These are phyloP conservation scores for Digitaria exilis DNA, from an alignment of 202 grass and related monocot genomes.

Conservation along the genomic window DNA sequence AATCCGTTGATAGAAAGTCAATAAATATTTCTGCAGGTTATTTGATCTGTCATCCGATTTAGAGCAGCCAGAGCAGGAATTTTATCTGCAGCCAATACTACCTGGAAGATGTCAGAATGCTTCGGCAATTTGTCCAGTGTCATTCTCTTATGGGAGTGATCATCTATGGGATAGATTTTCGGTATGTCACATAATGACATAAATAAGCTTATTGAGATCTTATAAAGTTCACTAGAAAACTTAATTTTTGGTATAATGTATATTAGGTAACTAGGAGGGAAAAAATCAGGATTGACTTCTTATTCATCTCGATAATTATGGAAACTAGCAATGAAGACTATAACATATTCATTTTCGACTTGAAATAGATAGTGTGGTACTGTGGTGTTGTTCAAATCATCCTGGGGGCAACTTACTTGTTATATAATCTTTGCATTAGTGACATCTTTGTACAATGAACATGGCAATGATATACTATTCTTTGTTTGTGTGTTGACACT, in stretches of 20 bases:
- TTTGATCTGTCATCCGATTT: conserved; percentile 88
- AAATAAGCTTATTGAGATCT: conserved; percentile 23
- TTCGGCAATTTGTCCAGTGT: conserved; percentile 72
- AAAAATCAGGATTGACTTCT: conserved; percentile 6
- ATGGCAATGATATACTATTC: neutral
- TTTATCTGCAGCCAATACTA: conserved; percentile 82
- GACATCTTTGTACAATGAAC: conserved; percentile 3
- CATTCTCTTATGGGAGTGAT: conserved; percentile 85
- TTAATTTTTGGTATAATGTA: neutral
- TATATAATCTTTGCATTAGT: neutral
- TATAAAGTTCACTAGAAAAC: neutral
- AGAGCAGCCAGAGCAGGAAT: conserved; percentile 81
- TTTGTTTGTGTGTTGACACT: neutral
- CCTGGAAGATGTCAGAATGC: conserved; percentile 78
- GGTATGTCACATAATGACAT: conserved; percentile 59
- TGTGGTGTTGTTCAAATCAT: conserved; percentile 22
- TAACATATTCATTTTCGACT: neutral
- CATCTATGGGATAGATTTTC: conserved; percentile 98
- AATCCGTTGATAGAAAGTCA: conserved; percentile 11
- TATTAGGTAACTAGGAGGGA: neutral
- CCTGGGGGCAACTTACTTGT: neutral
- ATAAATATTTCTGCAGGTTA: conserved; percentile 64
- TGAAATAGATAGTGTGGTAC: conserved; percentile 24
- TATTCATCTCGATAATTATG: conserved; percentile 4
- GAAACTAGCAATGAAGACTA: conserved; percentile 26